phyloP scores from a whole-genome alignment of 129 eudicot genomes.

The Artemisia annua region DNA sequence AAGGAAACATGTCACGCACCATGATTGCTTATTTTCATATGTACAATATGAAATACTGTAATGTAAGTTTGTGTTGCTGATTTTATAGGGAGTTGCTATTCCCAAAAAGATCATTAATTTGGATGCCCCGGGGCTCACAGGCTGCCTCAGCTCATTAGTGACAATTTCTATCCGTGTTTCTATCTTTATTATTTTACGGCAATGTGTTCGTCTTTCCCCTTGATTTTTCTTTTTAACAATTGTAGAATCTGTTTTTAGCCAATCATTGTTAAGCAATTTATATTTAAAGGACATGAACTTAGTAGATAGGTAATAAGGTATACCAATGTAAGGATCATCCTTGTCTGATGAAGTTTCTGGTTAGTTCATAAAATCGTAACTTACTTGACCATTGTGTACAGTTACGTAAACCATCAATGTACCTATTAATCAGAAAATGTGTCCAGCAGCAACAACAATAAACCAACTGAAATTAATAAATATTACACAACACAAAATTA shows the following conservation, averaged over 20 bases:
- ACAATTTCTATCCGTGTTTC: conserved; percentile 28
- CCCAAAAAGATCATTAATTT: conserved; percentile 47
- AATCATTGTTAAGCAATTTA: conserved; percentile 3
- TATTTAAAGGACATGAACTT: not conserved
- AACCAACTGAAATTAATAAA: too few relatives aligned
- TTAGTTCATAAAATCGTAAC: too few relatives aligned
- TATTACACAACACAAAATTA: too few relatives aligned
- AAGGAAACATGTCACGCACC: too few relatives aligned
- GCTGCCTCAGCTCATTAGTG: conserved; percentile 43
- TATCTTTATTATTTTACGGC: conserved; percentile 22
- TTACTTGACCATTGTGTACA: too few relatives aligned
- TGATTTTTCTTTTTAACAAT: conserved; percentile 29
- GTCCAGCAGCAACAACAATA: too few relatives aligned
- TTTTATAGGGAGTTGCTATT: conserved; percentile 27
- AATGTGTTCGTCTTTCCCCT: conserved; percentile 43
- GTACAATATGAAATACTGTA: too few relatives aligned
- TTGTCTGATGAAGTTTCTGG: conserved; percentile 20
- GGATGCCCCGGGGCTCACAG: conserved; percentile 36
- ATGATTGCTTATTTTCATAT: too few relatives aligned
- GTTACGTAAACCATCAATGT: too few relatives aligned
- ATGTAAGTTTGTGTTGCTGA: too few relatives aligned
- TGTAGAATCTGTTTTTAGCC: conserved; percentile 30
- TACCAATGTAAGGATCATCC: conserved; percentile 18
- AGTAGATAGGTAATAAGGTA: conserved; percentile 11
- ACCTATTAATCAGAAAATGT: too few relatives aligned